These are phyloP conservation scores for Oryza australiensis DNA, from an alignment of 176 grass and related monocot species.

Conservation along the genomic window DNA sequence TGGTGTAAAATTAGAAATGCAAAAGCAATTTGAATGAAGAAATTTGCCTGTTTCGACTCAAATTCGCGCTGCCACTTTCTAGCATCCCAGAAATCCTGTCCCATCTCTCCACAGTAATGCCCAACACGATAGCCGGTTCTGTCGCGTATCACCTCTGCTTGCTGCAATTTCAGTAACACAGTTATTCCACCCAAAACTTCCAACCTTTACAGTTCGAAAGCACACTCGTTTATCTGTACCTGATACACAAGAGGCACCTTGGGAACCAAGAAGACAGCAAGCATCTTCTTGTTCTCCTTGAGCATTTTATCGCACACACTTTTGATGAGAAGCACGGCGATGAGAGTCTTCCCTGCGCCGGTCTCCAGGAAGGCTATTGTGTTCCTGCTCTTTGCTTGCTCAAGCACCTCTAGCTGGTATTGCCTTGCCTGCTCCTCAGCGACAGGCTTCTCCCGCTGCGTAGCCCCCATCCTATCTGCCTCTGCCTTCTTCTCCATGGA, in stretches of 20 bases:
- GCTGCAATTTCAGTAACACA: conserved; percentile 54
- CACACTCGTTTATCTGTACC: conserved; percentile 41
- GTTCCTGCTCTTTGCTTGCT: conserved; percentile 94
- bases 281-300: conserved; percentile 86
- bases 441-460: conserved; percentile 56
- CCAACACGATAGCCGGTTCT: conserved; percentile 81
- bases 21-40: conserved; percentile 8
- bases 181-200: conserved; percentile 12
- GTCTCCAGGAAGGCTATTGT: conserved; percentile 95
- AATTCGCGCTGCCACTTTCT: conserved; percentile 97
- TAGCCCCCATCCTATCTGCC: neutral
- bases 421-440: conserved; percentile 82
- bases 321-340: conserved; percentile 88
- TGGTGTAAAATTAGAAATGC: neutral
- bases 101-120: conserved; percentile 98
- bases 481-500: conserved; percentile 46
- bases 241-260: conserved; percentile 99
- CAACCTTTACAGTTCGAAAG: neutral
- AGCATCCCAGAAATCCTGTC: conserved; percentile 99
- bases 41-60: conserved; percentile 84
- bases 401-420: conserved; percentile 92
- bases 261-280: conserved; percentile 88
- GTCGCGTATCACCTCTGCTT: conserved; percentile 95
- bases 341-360: conserved; percentile 87
- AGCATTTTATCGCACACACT: conserved; percentile 64